phyloP scores from a whole-genome alignment of 2,329 filamentous ascomycete species.

The Xylariaceae sp. region DNA sequence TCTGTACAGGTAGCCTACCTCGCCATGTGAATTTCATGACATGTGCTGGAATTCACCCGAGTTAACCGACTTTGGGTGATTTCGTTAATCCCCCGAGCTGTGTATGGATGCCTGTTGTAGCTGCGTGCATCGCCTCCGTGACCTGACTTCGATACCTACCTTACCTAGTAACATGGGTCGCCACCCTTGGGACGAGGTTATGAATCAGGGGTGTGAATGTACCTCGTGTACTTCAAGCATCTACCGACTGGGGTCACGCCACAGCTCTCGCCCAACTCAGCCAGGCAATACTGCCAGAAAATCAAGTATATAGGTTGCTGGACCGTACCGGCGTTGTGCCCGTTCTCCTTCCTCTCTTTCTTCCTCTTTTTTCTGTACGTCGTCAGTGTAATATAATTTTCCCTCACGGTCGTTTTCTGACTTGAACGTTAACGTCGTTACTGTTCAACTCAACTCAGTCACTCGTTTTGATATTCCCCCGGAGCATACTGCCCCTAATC shows the following conservation, averaged over 20 bases:
- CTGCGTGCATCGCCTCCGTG: not conserved
- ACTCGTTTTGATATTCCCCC: constrained; percentile 23
- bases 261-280: constrained; percentile 20
- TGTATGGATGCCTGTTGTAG: too few relatives aligned
- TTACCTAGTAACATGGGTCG: constrained; percentile 14
- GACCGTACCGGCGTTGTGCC: constrained; percentile 10
- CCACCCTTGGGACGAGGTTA: constrained; percentile 22
- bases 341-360: constrained; percentile 4
- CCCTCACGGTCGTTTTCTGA: constrained; percentile 26
- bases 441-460: constrained; percentile 12
- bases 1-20: not conserved
- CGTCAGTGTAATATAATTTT: constrained; percentile 19
- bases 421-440: constrained; percentile 12
- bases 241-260: constrained; percentile 16
- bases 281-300: constrained; percentile 18
- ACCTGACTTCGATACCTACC: not conserved
- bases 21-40: not conserved
- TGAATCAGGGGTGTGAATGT: constrained; percentile 12
- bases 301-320: constrained; percentile 24
- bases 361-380: constrained; percentile 7
- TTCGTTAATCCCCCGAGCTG: not conserved
- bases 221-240: not conserved
- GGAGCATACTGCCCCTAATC: constrained; percentile 1
- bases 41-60: not conserved
- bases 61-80: not conserved